Conservation (phyloP, 345 rosid species). For the Melaleuca alternifolia region DNA sequence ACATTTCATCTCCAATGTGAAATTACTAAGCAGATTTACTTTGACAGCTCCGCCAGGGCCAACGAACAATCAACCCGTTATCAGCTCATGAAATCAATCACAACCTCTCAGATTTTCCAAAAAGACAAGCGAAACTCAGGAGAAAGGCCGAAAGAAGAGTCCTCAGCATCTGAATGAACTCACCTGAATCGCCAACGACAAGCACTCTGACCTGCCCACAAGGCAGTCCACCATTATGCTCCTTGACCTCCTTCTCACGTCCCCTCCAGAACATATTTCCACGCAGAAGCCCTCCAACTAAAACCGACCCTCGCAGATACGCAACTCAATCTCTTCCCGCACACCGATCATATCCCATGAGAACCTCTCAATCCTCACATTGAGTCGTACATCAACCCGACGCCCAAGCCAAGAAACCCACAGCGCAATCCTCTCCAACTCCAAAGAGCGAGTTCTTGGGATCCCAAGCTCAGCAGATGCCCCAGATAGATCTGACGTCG, state of each 20-base stretch:
- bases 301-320: background rate
- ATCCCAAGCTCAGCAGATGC: background rate
- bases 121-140: background rate
- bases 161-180: background rate
- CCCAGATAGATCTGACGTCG: background rate
- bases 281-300: background rate
- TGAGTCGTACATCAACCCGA: background rate
- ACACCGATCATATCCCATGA: background rate
- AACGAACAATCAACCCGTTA: background rate
- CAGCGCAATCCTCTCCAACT: background rate
- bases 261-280: conserved; percentile 80
- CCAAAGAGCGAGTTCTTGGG: background rate
- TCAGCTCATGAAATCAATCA: background rate
- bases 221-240: conserved; percentile 60
- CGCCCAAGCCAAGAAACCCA: background rate
- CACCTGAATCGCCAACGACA: conserved; percentile 97
- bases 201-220: conserved; percentile 98
- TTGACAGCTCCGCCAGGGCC: background rate
- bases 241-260: conserved; percentile 82
- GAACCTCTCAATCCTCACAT: background rate
- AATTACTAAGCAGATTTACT: background rate
- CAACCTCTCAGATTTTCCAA: background rate
- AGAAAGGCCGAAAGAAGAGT: background rate
- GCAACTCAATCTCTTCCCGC: background rate
- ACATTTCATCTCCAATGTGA: background rate